A percentile compares a stretch with the other conserved stretches of the same genome.
These are phyloP conservation scores for Schwanniomyces yamadae DNA, from an alignment of 805 yeast species.

Conservation along the genomic window DNA sequence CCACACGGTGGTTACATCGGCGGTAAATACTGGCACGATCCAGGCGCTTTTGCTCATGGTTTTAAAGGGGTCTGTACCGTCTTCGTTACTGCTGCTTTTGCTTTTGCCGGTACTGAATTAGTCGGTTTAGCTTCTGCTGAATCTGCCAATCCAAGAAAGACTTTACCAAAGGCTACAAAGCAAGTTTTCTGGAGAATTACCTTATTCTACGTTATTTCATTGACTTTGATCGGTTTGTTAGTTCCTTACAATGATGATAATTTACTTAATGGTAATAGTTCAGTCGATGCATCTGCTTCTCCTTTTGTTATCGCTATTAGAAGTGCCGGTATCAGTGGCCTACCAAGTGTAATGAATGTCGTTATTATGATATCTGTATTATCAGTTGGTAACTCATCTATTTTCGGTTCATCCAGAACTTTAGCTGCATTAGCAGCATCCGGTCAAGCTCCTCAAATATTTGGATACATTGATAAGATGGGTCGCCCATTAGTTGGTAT, in stretches of 20 bases:
- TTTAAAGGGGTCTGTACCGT: conserved; percentile 41
- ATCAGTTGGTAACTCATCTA: conserved; percentile 45
- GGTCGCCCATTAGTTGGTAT: conserved; percentile 53
- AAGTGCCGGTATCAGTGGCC: conserved; percentile 35
- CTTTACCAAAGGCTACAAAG: conserved; percentile 41
- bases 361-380: conserved; percentile 40
- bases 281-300: conserved; percentile 27
- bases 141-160: conserved; percentile 34
- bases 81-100: conserved; percentile 42
- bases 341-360: conserved; percentile 40
- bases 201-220: conserved; percentile 44
- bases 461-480: conserved; percentile 46
- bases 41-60: conserved; percentile 55
- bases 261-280: conserved; percentile 22
- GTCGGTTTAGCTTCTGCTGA: conserved; percentile 44
- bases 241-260: conserved; percentile 47
- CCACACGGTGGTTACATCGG: conserved; percentile 51
- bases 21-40: conserved; percentile 49
- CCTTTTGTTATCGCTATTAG: conserved; percentile 41
- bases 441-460: conserved; percentile 44
- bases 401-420: conserved; percentile 41
- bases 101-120: conserved; percentile 42
- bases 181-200: conserved; percentile 44
- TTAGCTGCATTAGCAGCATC: conserved; percentile 46
- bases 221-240: conserved; percentile 48